Base-by-base conservation (phyloP, 2,329 filamentous ascomycete genomes). In the Aspergillus sp. region DNA sequence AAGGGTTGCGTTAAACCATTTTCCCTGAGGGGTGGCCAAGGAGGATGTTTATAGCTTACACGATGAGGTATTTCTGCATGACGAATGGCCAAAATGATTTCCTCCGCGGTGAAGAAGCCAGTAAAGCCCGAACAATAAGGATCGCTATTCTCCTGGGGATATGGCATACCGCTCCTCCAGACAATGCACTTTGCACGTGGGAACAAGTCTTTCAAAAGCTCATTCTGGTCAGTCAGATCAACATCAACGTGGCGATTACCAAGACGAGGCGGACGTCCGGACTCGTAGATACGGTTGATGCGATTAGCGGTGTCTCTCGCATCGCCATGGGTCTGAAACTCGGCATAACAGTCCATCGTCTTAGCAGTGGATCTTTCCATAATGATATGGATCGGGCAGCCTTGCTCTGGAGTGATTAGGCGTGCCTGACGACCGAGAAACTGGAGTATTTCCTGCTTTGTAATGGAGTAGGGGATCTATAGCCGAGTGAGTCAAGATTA, bases 291-390 rank as follows among this genome's bases (percentile, higher is more conserved):
- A 15, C 69, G 66, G 17, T 74, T 72, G 53, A 78, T 71, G 41
- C 74, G 73, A 11, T 68, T 62, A 8, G 77, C 68, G 3, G 74
- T 66, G 12, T 68, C 66, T 15, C 69, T 53, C 0, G 81, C 81
- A 61, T 79, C 76, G 9, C 58, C 55, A 2, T 53, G 39, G 5
- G 66, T 70, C 3, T 63, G 52, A 36, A 83, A 74, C 55, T 84
- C 81, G 39, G 82, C 73, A 61, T 75, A 84, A 58, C 75, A 80
- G 52, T 83, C 80, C 75, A 81, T 81, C 1, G 81, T 83, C 71
- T 83, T 84, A 17, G 79, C 80, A n/a, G 80, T 82, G 20, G 78
- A 76, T 20, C 81, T 79, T 60, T 84, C 82, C 81, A 84, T 83
- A 56, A 83, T 80, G 60, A 84, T 81, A 62, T 84, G 82, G n/a